Evolutionary conservation across 148 eudicot species (phyloP), one percentile per base, ranked within the genome.

Genomic region (Rheum nobile): DNA sequence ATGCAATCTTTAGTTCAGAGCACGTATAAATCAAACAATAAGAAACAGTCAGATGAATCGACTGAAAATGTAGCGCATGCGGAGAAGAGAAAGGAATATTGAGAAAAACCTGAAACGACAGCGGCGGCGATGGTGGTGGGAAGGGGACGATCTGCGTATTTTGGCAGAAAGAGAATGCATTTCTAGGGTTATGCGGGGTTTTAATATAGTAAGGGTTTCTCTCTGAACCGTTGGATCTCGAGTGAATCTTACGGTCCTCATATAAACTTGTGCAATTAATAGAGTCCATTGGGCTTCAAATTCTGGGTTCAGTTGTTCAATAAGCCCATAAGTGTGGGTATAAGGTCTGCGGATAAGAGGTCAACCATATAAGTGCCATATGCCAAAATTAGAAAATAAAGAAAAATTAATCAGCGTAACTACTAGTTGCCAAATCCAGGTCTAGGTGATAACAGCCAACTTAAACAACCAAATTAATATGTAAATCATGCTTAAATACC

Each of bases 151-250:
- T 65, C 34, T 65, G 70, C 22, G 9, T 31, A 57, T 28, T 57
- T 28, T 57, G 17, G 67, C 67, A 12, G 67, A 10, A 28, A 34
- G 70, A 17, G 39, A 34, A 16, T 31, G 69, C 37, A 32, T 65
- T 32, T 14, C 39, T 65, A 65, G 70, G 67, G 70, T 65, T 65
- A 65, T 65, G 4, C 19, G 39, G 70, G 70, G 38, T 65, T 65
- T 65, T 16, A 8, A 28, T 65, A 65, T 8, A 7, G n/a, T 29
- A 28, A 61, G 67, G 67, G 67, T 61, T 61, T 65, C 70, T 65
- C 39, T 65, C 17, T 61, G 4, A 16, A 22, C 70, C 70, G 41
- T 65, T 34, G 67, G 39, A 65, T 65, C 70, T 61, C 17, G 34
- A 13, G n/a, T 11, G 5, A 61, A 61, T 61, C 67, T 35, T 22